A percentile compares a stretch with the other conserved stretches of the same genome.
Conservation (phyloP, 2,329 filamentous ascomycete species). For the Juglanconis juglandina region DNA sequence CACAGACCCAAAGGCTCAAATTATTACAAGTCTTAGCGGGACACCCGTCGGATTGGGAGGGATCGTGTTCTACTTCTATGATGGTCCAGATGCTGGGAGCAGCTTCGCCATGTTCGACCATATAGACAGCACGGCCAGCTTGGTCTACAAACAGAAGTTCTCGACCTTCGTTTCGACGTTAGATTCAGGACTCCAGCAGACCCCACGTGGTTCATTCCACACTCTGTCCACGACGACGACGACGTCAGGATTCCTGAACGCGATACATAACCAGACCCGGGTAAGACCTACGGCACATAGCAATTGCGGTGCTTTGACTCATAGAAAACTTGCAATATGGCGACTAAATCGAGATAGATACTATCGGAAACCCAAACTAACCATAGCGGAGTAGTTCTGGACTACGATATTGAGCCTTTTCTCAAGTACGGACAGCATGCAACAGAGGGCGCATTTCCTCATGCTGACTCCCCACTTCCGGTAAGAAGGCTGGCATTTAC, state of each 20-base stretch:
- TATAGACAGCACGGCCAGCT: constrained; percentile 13
- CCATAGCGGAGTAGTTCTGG: constrained; percentile 22
- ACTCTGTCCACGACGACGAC: constrained; percentile 27
- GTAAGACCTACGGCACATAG: constrained; percentile 12
- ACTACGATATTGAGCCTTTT: constrained; percentile 30
- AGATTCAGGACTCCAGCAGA: constrained; percentile 20
- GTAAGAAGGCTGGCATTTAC: constrained; percentile 11
- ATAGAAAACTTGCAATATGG: neutral
- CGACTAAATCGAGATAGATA: neutral
- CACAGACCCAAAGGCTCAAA: constrained; percentile 26
- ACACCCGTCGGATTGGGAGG: constrained; percentile 5
- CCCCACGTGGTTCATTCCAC: constrained; percentile 25
- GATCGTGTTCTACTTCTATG: constrained; percentile 26
- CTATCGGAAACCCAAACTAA: neutral
- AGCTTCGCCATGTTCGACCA: constrained; percentile 24
- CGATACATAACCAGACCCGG: constrained; percentile 22
- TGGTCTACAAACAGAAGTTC: constrained; percentile 15
- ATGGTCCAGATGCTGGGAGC: constrained; percentile 25
- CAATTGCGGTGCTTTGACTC: neutral
- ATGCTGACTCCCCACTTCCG: constrained; percentile 25
- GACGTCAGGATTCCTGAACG: constrained; percentile 22
- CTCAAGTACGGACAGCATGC: constrained; percentile 26
- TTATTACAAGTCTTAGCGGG: constrained; percentile 27
- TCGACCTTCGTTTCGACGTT: constrained; percentile 18
- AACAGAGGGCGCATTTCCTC: constrained; percentile 29